Evolutionary conservation across 768 basidiomycete genomes (phyloP).

Genomic region (Mycena latifolia): DNA sequence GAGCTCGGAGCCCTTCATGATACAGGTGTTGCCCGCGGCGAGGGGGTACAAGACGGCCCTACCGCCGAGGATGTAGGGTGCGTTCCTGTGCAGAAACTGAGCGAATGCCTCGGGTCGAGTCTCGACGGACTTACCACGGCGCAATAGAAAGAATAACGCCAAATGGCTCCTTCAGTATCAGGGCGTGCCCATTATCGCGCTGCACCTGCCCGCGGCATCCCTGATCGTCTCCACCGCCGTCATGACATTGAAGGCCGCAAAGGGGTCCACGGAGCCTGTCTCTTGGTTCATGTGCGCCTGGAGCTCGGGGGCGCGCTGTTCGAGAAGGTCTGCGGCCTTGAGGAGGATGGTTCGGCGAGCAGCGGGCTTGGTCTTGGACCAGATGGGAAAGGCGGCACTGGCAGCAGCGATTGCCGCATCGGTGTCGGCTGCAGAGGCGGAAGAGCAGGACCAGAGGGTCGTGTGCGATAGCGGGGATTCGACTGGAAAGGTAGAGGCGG

Average conservation of each 20-base stretch:
- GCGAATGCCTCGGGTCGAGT: too few relatives aligned
- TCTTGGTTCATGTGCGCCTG: slow-evolving; percentile 25
- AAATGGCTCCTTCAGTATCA: slow-evolving; percentile 34
- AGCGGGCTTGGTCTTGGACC: slow-evolving; percentile 32
- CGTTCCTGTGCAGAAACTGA: slow-evolving; percentile 23
- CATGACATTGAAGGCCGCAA: slow-evolving; percentile 20
- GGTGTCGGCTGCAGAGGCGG: slow-evolving; percentile 22
- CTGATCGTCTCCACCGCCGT: slow-evolving; percentile 24
- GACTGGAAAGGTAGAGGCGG: slow-evolving; percentile 28
- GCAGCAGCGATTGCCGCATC: slow-evolving; percentile 31
- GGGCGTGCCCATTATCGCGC: slow-evolving; percentile 29
- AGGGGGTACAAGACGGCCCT: slow-evolving; percentile 28
- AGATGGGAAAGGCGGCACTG: slow-evolving; percentile 28
- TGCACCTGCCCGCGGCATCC: slow-evolving; percentile 28
- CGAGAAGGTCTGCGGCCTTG: slow-evolving; percentile 36
- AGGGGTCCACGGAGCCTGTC: slow-evolving; percentile 14
- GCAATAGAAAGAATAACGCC: slow-evolving; percentile 34
- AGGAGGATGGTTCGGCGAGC: slow-evolving; percentile 30
- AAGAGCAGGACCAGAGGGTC: slow-evolving; percentile 25
- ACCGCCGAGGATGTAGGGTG: slow-evolving; percentile 32
- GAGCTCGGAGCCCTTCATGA: slow-evolving; percentile 74
- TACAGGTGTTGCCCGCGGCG: slow-evolving; percentile 61
- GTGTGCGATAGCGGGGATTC: slow-evolving; percentile 28
- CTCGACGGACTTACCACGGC: slow-evolving; percentile 23
- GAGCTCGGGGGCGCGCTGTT: slow-evolving; percentile 15